These are phyloP conservation scores for Fusarium subglutinans DNA, from an alignment of 2,329 filamentous ascomycete species.

Conservation along the genomic window DNA sequence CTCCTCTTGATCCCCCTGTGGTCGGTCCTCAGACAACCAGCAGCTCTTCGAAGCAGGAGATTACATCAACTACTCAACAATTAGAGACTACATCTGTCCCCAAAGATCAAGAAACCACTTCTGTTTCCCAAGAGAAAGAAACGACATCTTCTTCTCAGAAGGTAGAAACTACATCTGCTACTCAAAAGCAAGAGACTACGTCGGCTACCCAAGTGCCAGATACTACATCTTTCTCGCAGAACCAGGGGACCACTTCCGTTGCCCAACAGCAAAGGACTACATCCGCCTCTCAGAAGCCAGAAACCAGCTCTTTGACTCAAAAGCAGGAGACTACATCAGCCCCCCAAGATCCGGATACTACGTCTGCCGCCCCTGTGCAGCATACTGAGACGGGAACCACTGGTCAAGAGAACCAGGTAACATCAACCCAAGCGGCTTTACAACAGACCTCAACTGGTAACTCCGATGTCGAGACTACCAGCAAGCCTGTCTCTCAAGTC, in stretches of 20 bases:
- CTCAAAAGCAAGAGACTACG: neutral
- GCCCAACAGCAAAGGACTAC: neutral
- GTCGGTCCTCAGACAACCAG: neutral
- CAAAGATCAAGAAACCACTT: neutral
- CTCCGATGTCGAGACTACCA: neutral
- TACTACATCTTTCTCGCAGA: neutral
- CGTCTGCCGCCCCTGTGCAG: neutral
- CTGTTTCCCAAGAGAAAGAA: neutral
- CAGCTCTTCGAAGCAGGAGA: neutral
- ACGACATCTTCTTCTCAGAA: neutral
- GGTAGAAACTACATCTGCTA: neutral
- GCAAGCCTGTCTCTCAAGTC: neutral
- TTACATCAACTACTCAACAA: neutral
- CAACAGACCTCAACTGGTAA: neutral
- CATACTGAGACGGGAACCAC: neutral
- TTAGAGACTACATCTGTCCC: neutral
- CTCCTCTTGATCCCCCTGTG: neutral
- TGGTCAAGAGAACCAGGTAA: neutral
- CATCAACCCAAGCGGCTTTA: neutral
- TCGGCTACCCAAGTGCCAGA: neutral
- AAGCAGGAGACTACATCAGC: neutral
- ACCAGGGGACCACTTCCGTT: neutral
- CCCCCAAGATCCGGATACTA: neutral
- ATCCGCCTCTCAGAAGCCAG: neutral
- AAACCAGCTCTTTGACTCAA: neutral